These are phyloP conservation scores for Odonthalia washingtoniensis DNA, from an alignment of 31 red algal species.

Conservation along the genomic window DNA sequence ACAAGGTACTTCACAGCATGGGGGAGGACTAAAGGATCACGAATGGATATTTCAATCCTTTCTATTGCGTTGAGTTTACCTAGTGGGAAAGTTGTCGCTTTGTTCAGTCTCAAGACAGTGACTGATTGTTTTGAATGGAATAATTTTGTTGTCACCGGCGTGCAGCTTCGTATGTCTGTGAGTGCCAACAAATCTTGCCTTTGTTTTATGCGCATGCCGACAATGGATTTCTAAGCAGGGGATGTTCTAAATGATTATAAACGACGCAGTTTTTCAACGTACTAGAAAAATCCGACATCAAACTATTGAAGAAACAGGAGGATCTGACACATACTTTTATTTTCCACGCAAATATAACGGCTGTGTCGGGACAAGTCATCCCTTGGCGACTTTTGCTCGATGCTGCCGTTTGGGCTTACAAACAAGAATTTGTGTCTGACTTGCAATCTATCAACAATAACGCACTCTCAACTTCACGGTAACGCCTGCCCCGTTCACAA, in stretches of 20 bases:
- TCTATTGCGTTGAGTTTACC: constrained; percentile 74
- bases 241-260: constrained; percentile 58
- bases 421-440: constrained; percentile 80
- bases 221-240: constrained; percentile 44
- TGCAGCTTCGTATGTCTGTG: constrained; percentile 63
- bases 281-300: constrained; percentile 61
- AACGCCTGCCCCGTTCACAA: constrained; percentile 16
- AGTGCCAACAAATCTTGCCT: constrained; percentile 57
- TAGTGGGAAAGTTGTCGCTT: constrained; percentile 68
- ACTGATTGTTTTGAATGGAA: constrained; percentile 80
- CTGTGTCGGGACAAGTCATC: constrained; percentile 66
- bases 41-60: constrained; percentile 72
- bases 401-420: constrained; percentile 77
- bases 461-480: constrained; percentile 42
- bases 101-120: no score
- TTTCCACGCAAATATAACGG: constrained; percentile 61
- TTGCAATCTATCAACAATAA: constrained; percentile 71
- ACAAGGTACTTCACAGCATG: constrained; percentile 77
- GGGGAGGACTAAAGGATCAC: constrained; percentile 79
- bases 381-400: constrained; percentile 70
- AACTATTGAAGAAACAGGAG: constrained; percentile 73
- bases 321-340: constrained; percentile 76
- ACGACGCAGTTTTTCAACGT: constrained; percentile 60
- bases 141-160: constrained; percentile 65
- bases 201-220: constrained; percentile 75